phyloP scores from a whole-genome alignment of 2,329 filamentous ascomycete genomes.

The Phialophora chinensis region DNA sequence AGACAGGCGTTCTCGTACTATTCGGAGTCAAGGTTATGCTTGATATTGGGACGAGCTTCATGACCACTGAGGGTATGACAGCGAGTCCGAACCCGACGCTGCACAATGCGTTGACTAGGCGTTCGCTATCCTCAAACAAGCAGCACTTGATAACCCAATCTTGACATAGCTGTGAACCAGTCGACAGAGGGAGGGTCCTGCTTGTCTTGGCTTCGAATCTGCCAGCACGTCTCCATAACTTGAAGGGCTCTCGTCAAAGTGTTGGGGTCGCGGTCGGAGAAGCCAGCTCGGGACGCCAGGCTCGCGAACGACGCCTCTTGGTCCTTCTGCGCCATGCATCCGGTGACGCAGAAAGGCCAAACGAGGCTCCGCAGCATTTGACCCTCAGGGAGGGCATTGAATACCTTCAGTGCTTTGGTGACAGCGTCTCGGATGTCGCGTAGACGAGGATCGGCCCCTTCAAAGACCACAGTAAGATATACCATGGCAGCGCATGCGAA shows the following conservation, averaged over 20 bases:
- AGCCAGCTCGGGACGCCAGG: background rate
- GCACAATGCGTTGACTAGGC: background rate
- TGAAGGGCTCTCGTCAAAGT: background rate
- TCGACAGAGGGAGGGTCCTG: background rate
- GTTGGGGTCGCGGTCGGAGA: background rate
- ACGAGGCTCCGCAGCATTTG: conserved; percentile 8
- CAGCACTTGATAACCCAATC: background rate
- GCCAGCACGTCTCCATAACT: background rate
- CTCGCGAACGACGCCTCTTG: conserved; percentile 10
- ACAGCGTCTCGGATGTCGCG: background rate
- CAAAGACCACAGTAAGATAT: background rate
- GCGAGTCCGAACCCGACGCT: background rate
- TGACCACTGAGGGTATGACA: background rate
- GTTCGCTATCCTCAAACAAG: background rate
- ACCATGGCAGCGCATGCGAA: background rate
- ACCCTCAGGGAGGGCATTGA: background rate
- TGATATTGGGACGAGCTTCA: too few species aligned
- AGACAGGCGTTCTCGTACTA: background rate
- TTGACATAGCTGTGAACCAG: background rate
- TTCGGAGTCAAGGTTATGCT: background rate
- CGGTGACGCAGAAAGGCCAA: conserved; percentile 16
- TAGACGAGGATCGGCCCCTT: background rate
- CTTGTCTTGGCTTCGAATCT: background rate
- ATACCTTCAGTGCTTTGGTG: background rate
- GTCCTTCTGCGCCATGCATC: conserved; percentile 15